Evolutionary conservation across 1,284 basidiomycete genomes (phyloP).

Genomic region (Somion occarium): DNA sequence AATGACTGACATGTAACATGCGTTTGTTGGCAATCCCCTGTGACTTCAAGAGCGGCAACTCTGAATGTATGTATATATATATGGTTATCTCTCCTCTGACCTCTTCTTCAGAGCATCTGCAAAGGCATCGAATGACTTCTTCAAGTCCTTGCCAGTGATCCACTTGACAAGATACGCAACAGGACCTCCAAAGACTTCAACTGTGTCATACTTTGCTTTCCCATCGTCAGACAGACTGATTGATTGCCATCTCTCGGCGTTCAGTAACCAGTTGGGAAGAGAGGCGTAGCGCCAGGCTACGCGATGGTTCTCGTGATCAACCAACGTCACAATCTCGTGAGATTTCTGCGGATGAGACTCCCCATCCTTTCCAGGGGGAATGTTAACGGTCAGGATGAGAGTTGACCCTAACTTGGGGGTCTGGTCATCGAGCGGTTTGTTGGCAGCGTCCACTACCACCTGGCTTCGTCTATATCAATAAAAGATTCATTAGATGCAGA

Average conservation of each 20-base stretch:
- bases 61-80: not conserved
- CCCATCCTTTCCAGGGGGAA: constrained; percentile 50
- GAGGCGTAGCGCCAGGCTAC: constrained; percentile 48
- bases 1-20: not conserved
- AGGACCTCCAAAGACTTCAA: constrained; percentile 56
- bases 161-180: constrained; percentile 51
- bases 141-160: constrained; percentile 39
- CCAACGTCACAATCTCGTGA: constrained; percentile 24
- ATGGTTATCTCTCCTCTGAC: constrained; percentile 33
- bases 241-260: constrained; percentile 59
- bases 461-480: constrained; percentile 43
- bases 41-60: not conserved
- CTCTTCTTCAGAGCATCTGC: constrained; percentile 52
- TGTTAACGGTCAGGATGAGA: constrained; percentile 48
- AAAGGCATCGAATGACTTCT: constrained; percentile 47
- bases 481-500: not conserved
- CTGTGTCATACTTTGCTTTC: constrained; percentile 59
- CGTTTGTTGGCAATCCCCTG: not conserved
- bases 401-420: constrained; percentile 42
- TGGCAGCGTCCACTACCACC: constrained; percentile 40
- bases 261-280: constrained; percentile 41
- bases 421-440: constrained; percentile 41
- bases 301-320: constrained; percentile 49
- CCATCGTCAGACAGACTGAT: constrained; percentile 45
- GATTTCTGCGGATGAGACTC: constrained; percentile 23